Conservation (phyloP, 495 filamentous ascomycete species). For the Talaromyces liani region DNA sequence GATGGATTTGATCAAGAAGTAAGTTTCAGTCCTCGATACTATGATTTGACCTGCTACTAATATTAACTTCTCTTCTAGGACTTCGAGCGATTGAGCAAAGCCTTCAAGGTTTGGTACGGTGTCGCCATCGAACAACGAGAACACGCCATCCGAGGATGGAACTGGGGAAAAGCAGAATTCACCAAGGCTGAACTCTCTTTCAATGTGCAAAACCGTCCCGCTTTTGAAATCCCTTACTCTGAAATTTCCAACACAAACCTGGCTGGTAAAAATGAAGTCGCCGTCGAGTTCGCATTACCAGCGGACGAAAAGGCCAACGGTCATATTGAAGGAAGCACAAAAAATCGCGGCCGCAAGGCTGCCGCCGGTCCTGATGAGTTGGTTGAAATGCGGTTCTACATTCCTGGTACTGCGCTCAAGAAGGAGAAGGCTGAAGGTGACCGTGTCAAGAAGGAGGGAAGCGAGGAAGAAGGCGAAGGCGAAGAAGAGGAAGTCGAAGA, state of each 20-base stretch:
- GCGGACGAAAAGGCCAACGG: slow-evolving; percentile 58
- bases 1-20: slow-evolving; percentile 95
- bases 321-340: slow-evolving; percentile 63
- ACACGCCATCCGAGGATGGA: slow-evolving; percentile 95
- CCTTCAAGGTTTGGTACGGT: slow-evolving; percentile 95
- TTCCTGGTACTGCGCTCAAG: slow-evolving; percentile 82
- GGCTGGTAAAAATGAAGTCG: slow-evolving; percentile 95
- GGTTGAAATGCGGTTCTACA: slow-evolving; percentile 98
- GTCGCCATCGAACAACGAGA: slow-evolving; percentile 85
- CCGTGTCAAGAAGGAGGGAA: slow-evolving; percentile 59
- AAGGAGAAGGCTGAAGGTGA: slow-evolving; percentile 71
- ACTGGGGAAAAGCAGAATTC: slow-evolving; percentile 98
- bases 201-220: slow-evolving; percentile 92
- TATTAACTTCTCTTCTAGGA: slow-evolving; percentile 47
- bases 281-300: slow-evolving; percentile 83
- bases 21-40: slow-evolving; percentile 11
- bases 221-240: slow-evolving; percentile 95
- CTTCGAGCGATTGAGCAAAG: slow-evolving; percentile 77
- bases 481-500: slow-evolving; percentile 62
- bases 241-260: slow-evolving; percentile 98
- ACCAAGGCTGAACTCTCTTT: slow-evolving; percentile 90
- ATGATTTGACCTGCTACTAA: background rate
- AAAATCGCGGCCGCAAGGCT: slow-evolving; percentile 78
- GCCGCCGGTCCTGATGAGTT: slow-evolving; percentile 84
- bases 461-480: slow-evolving; percentile 65